These are phyloP conservation scores for Vaccinium macrocarpon DNA, from an alignment of 148 eudicot species.

Conservation along the genomic window DNA sequence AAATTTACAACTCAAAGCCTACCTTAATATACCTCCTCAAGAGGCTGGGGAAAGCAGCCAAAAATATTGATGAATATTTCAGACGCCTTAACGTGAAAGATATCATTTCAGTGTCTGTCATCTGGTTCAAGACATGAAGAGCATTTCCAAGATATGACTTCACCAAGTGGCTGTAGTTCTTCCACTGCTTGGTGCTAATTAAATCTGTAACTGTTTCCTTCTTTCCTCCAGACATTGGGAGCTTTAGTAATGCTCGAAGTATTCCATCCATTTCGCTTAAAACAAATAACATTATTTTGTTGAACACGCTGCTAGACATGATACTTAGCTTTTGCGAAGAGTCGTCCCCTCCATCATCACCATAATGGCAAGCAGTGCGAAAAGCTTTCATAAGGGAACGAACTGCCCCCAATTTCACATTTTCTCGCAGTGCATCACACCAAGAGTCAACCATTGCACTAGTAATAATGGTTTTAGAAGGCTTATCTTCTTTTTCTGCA, in stretches of 20 bases:
- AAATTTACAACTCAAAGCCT: constrained; percentile 14
- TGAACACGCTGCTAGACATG: constrained; percentile 90
- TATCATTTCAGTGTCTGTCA: constrained; percentile 88
- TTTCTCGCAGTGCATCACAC: constrained; percentile 56
- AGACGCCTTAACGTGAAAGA: constrained; percentile 72
- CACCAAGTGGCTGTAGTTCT: constrained; percentile 74
- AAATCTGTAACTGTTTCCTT: constrained; percentile 61
- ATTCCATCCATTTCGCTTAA: constrained; percentile 84
- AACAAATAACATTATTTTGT: constrained; percentile 77
- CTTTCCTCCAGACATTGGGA: constrained; percentile 81
- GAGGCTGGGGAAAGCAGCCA: constrained; percentile 92
- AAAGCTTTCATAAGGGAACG: constrained; percentile 81
- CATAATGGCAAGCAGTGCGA: constrained; percentile 89
- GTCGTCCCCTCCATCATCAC: constrained; percentile 72
- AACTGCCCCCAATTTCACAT: constrained; percentile 59
- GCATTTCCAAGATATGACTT: constrained; percentile 93
- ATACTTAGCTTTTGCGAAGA: constrained; percentile 49
- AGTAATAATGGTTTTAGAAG: constrained; percentile 49
- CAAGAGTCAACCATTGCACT: constrained; percentile 91
- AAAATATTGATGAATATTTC: constrained; percentile 65
- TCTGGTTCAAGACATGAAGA: constrained; percentile 85
- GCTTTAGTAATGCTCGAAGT: constrained; percentile 62
- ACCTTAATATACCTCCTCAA: constrained; percentile 94
- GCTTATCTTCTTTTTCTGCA: constrained; percentile 40
- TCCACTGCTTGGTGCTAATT: constrained; percentile 66